phyloP scores from a whole-genome alignment of 2,329 filamentous ascomycete genomes.

The Harringtonia lauricola region DNA sequence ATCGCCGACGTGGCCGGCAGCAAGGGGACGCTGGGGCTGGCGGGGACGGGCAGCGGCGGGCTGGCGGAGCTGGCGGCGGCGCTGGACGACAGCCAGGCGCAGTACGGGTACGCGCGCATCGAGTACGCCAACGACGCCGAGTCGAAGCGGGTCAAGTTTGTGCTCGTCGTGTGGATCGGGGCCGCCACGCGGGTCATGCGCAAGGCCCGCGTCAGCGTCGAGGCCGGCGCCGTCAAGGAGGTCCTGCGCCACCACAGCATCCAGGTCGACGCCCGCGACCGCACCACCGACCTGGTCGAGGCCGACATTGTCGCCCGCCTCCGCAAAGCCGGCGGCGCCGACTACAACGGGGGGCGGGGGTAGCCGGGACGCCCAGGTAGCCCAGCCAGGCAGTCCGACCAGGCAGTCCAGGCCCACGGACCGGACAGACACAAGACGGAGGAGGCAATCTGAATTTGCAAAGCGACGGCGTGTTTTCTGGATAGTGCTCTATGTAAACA shows the following conservation, averaged over 20 bases:
- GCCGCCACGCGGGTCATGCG: slow-evolving; percentile 55
- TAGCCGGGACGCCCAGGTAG: slow-evolving; percentile 13
- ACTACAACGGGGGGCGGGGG: slow-evolving; percentile 57
- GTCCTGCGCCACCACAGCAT: slow-evolving; percentile 55
- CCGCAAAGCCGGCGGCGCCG: slow-evolving; percentile 56
- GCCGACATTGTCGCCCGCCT: slow-evolving; percentile 48
- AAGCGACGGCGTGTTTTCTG: too few relatives aligned
- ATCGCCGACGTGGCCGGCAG: slow-evolving; percentile 48
- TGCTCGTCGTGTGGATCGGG: slow-evolving; percentile 58
- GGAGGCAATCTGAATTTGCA: neutral
- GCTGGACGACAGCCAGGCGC: slow-evolving; percentile 48
- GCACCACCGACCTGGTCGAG: slow-evolving; percentile 45
- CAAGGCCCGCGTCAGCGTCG: slow-evolving; percentile 57
- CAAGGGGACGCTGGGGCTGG: slow-evolving; percentile 45
- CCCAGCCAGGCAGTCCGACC: neutral
- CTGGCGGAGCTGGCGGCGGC: slow-evolving; percentile 43
- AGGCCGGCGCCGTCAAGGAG: slow-evolving; percentile 54
- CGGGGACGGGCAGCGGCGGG: slow-evolving; percentile 48
- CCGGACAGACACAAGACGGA: neutral
- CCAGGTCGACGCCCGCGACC: slow-evolving; percentile 50
- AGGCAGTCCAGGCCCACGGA: too few relatives aligned
- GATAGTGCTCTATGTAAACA: too few relatives aligned
- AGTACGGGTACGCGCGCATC: slow-evolving; percentile 55
- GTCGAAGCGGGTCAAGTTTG: slow-evolving; percentile 57
- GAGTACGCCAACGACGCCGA: slow-evolving; percentile 64